These are phyloP conservation scores for Malus fusca DNA, from an alignment of 306 rosid genomes.

Conservation along the genomic window DNA sequence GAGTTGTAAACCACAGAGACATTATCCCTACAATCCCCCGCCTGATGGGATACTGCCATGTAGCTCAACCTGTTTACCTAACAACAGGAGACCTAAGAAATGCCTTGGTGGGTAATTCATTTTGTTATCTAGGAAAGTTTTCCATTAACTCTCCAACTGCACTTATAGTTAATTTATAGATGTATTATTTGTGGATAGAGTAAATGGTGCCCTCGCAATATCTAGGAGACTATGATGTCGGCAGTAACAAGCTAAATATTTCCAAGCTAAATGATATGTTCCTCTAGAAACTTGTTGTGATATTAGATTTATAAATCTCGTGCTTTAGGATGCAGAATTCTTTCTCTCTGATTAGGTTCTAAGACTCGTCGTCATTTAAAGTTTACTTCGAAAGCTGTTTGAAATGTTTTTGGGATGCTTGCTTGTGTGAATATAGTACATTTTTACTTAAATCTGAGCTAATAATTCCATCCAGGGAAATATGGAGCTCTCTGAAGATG, in stretches of 20 bases:
- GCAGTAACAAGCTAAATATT: neutral
- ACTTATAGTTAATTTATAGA: neutral
- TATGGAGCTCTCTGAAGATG: conserved; percentile 68
- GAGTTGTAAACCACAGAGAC: conserved; percentile 96
- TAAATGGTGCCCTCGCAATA: neutral
- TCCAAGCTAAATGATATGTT: neutral
- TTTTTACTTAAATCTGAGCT: neutral
- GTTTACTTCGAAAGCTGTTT: neutral
- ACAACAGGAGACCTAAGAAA: conserved; percentile 59
- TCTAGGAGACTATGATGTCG: too few relatives aligned
- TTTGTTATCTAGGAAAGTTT: neutral
- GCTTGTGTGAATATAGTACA: neutral
- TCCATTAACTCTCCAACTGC: neutral
- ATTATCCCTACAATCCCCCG: conserved; percentile 93
- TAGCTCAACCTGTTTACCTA: conserved; percentile 82
- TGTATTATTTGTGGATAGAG: neutral
- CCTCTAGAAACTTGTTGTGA: neutral
- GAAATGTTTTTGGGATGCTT: neutral
- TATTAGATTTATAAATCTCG: neutral
- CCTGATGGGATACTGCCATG: conserved; percentile 98
- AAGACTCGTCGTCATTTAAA: neutral
- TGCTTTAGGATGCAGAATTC: neutral
- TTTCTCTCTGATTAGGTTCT: neutral
- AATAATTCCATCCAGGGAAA: conserved; percentile 57
- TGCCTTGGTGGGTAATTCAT: conserved; percentile 53